Evolutionary conservation across 345 rosid genomes (phyloP).

Genomic region (Melaleuca alternifolia): DNA sequence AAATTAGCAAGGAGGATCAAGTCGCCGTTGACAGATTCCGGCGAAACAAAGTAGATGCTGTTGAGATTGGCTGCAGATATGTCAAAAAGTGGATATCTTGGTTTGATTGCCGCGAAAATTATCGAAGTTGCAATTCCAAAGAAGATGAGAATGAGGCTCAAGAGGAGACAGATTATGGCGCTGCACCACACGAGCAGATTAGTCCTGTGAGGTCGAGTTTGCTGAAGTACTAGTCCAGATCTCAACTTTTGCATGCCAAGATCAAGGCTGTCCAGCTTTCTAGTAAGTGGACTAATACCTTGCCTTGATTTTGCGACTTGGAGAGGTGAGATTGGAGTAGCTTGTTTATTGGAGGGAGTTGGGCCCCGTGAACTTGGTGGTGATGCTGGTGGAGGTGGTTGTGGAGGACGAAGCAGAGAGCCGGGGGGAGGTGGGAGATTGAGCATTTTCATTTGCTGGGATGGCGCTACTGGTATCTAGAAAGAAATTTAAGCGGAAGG

Average conservation of each 20-base stretch:
- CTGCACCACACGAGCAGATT: slow-evolving; percentile 67
- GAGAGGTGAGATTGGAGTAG: not conserved
- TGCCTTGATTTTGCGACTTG: not conserved
- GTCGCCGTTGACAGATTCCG: slow-evolving; percentile 72
- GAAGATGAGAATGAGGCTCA: slow-evolving; percentile 66
- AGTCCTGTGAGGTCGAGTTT: slow-evolving; percentile 32
- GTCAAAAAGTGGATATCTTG: slow-evolving; percentile 65
- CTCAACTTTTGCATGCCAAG: slow-evolving; percentile 1
- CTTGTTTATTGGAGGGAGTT: not conserved
- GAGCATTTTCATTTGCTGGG: slow-evolving; percentile 18
- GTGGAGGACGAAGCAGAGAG: not conserved
- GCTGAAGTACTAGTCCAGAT: slow-evolving; percentile 22
- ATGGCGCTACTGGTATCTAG: not conserved
- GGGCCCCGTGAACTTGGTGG: not conserved
- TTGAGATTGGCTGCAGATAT: slow-evolving; percentile 61
- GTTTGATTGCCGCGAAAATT: slow-evolving; percentile 48
- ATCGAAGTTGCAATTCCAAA: slow-evolving; percentile 72
- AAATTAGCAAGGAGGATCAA: slow-evolving; percentile 53
- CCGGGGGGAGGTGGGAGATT: slow-evolving; percentile 10
- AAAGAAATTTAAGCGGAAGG: slow-evolving; percentile 2
- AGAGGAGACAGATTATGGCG: slow-evolving; percentile 60
- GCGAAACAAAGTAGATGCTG: slow-evolving; percentile 67
- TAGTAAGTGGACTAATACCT: not conserved
- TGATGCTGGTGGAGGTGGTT: not conserved
- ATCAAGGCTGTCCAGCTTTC: slow-evolving; percentile 1